Conservation (phyloP, 495 filamentous ascomycete species). For the Xylona heveae region DNA sequence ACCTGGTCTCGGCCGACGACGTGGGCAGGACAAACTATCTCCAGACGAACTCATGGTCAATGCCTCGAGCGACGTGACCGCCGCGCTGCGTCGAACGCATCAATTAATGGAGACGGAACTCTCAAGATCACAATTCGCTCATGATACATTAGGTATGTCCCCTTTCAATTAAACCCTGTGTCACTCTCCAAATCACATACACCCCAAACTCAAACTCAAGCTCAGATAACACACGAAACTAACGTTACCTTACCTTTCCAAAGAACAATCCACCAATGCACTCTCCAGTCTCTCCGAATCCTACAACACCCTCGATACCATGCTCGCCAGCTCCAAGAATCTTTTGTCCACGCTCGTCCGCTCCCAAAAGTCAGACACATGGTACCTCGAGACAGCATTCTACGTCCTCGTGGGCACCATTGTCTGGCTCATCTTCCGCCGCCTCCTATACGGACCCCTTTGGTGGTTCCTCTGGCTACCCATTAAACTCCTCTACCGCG, state of each 20-base stretch:
- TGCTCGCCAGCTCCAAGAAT: constrained; percentile 49
- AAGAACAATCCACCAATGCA: constrained; percentile 53
- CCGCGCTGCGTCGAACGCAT: constrained; percentile 66
- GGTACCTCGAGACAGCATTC: constrained; percentile 82
- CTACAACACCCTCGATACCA: constrained; percentile 55
- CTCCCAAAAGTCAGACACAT: constrained; percentile 85
- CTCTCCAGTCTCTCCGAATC: constrained; percentile 56
- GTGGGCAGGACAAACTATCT: constrained; percentile 18
- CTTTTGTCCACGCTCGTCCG: constrained; percentile 60
- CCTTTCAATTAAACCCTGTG: background rate
- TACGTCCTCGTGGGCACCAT: constrained; percentile 60
- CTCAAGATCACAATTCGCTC: constrained; percentile 63
- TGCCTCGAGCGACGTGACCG: constrained; percentile 67
- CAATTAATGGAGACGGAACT: constrained; percentile 66
- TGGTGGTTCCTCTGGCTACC: constrained; percentile 81
- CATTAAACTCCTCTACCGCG: constrained; percentile 31
- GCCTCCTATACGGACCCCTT: constrained; percentile 69
- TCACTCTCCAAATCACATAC: no score
- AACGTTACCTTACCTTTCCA: constrained; percentile 3
- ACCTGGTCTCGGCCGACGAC: constrained; percentile 14
- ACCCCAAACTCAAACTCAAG: no score
- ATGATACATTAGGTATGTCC: constrained; percentile 48
- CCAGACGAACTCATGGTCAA: constrained; percentile 47
- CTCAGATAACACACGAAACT: background rate
- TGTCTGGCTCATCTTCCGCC: constrained; percentile 64